A percentile compares a stretch with the other conserved stretches of the same genome.
phyloP scores from a whole-genome alignment of 2,329 filamentous ascomycete species.

The Beauveria sp. region DNA sequence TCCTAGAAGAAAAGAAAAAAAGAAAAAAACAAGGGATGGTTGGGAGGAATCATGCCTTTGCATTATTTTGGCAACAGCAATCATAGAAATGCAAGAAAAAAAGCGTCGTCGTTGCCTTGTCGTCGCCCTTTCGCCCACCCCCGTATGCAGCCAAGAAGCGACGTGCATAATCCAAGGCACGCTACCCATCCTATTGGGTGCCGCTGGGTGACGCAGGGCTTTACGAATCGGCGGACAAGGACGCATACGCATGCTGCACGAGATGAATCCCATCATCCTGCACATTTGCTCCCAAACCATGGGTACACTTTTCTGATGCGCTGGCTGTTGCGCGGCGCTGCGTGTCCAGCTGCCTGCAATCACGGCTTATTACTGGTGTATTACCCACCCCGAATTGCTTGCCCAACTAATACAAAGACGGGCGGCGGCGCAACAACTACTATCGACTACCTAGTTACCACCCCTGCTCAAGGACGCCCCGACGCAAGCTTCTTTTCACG shows the following conservation, averaged over 20 bases:
- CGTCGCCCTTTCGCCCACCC: background rate
- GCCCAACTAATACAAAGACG: background rate
- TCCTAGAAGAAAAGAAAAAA: background rate
- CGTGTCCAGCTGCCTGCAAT: constrained; percentile 1
- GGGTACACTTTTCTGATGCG: background rate
- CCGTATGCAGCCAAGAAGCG: background rate
- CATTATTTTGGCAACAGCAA: background rate
- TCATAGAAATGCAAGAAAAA: background rate
- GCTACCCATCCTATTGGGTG: background rate
- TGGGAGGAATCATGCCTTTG: background rate
- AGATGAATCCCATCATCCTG: background rate
- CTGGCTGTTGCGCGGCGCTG: background rate
- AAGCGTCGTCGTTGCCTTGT: background rate
- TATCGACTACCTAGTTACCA: background rate
- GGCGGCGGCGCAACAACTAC: background rate
- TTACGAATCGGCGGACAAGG: background rate
- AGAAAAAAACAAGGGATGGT: background rate
- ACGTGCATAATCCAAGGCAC: constrained; percentile 1
- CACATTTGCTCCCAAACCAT: background rate
- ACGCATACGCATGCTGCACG: background rate
- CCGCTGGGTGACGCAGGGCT: background rate
- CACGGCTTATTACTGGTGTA: background rate
- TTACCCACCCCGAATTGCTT: background rate
- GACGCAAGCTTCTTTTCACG: background rate
- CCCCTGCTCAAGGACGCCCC: background rate